Percentiles rank a stretch among this genome's conserved stretches.
Evolutionary conservation across 257 asterid species (phyloP).

Genomic region (Solanum lignicaule): DNA sequence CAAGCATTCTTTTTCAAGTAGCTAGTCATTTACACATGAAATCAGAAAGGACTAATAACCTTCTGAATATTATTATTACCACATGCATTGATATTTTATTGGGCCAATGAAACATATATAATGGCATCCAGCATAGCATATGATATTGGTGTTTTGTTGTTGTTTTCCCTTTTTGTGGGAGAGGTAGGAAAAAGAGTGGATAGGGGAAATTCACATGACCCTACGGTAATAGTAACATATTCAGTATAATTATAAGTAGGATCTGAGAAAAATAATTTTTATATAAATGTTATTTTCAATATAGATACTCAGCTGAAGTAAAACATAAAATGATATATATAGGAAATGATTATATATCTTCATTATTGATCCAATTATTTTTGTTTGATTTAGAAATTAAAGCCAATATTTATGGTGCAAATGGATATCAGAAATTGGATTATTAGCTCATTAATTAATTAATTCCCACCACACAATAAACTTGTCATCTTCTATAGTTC

Average conservation of each 20-base stretch:
- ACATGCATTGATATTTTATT: neutral
- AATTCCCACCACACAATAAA: neutral
- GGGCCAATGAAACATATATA: neutral
- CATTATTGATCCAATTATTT: conserved; percentile 2
- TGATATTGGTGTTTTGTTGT: neutral
- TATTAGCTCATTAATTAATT: neutral
- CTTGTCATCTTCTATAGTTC: neutral
- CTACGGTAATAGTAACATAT: neutral
- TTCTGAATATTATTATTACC: neutral
- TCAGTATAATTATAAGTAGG: neutral
- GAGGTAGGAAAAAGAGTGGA: neutral
- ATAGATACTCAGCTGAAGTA: neutral
- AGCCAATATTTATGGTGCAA: conserved; percentile 18
- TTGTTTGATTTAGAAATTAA: neutral
- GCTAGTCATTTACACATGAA: neutral
- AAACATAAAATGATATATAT: neutral
- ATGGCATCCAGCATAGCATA: neutral
- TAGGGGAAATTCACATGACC: neutral
- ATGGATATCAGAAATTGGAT: conserved; percentile 10
- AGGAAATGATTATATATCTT: neutral
- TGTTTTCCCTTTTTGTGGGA: neutral
- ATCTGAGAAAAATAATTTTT: too few relatives aligned
- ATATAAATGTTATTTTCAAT: neutral
- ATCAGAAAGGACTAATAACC: neutral
- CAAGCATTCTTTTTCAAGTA: neutral